Conservation (phyloP, 1,139 yeast genomes). For the Wickerhamomyces sp. region DNA sequence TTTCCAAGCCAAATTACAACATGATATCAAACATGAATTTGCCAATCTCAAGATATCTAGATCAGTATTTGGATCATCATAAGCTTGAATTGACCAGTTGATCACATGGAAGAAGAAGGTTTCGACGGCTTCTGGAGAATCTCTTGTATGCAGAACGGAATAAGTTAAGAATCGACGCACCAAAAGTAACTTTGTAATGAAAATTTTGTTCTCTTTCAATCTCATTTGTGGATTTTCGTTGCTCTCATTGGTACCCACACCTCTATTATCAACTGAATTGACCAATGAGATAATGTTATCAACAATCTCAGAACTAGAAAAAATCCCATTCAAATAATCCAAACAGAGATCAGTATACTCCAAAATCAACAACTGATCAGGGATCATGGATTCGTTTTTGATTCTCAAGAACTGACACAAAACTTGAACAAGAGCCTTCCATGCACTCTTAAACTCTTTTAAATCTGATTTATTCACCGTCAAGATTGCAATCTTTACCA, state of each 20-base stretch:
- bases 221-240: constrained; percentile 22
- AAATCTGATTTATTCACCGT: constrained; percentile 23
- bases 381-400: constrained; percentile 41
- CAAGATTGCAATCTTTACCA: constrained; percentile 37
- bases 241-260: constrained; percentile 27
- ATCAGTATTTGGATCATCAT: constrained; percentile 43
- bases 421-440: constrained; percentile 34
- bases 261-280: constrained; percentile 49
- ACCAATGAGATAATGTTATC: constrained; percentile 37
- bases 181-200: constrained; percentile 53
- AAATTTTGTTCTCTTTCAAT: constrained; percentile 46
- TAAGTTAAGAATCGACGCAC: constrained; percentile 53
- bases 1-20: constrained; percentile 39
- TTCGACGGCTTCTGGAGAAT: constrained; percentile 32
- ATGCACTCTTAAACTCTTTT: constrained; percentile 31
- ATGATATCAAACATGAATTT: constrained; percentile 48
- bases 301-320: constrained; percentile 37
- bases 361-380: constrained; percentile 55
- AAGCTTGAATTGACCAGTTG: constrained; percentile 60
- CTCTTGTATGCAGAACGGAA: constrained; percentile 33
- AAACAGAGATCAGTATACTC: constrained; percentile 55
- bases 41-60: constrained; percentile 60
- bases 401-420: constrained; percentile 44
- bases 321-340: constrained; percentile 35
- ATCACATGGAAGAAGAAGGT: constrained; percentile 47